Base-by-base conservation (phyloP, 2,329 filamentous ascomycete species). In the Didymella exigua region DNA sequence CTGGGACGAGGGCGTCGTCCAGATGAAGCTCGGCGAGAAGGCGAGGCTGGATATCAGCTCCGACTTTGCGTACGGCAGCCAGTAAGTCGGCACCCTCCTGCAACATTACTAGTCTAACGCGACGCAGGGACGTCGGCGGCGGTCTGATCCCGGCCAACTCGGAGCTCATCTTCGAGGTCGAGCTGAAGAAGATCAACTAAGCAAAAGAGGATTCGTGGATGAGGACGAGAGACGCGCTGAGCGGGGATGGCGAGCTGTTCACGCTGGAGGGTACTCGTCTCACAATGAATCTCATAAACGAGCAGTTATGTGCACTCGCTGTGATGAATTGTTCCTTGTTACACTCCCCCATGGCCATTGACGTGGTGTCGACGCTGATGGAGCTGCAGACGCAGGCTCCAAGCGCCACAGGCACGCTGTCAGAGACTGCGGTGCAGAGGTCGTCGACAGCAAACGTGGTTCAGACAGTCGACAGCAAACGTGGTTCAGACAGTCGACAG, bases 21-120 rank as follows among this genome's bases (percentile, higher is more conserved):
- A 85, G 73, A 96, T 98, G 93, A 88, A 88, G 76, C 82, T 96
- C 51, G 93, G 93, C 74, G 93, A 97, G 84, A 93, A 90, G 82
- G 88, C 91, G 48, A 89, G 85, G 43, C 82, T 98, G 58, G 89
- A 89, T 66, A 97, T 97, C 72, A 84, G 86, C 59, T 83, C 83
- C 87, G 91, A 82, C 74, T 83, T 65, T 46, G 60, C 50, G 16
- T 70, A 70, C 44, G 68, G 68, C 44, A 41, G 18, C 48, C 64
- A 68, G 60, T 65, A 48, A 53, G 62, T 62, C 23, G 7, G 11
- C 27, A 16, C 1, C 18, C 11, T 27, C 5, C 8, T 27, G 0
- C 14, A 9, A 5, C 2, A 21, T 6, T 4, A 11, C 16, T 4
- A 8, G 2, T 23, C n/a, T 24, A 18, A 33, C 31, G 4, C 14